Conservation (phyloP, 2,329 filamentous ascomycete species). For the Colletotrichum abscissum region DNA sequence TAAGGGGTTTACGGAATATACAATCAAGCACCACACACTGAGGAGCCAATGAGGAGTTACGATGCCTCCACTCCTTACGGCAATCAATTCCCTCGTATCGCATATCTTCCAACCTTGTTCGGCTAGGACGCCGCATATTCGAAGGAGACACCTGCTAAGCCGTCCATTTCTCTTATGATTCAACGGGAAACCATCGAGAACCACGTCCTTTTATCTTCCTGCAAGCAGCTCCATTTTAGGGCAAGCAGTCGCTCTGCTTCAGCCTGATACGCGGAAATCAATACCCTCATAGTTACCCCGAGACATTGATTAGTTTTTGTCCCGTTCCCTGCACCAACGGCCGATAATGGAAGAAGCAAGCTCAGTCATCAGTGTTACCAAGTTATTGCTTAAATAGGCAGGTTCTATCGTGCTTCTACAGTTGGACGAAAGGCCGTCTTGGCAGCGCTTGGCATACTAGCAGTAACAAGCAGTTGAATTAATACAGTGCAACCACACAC, state of each 20-base stretch:
- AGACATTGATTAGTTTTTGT: neutral
- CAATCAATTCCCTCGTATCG: neutral
- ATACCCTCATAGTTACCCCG: neutral
- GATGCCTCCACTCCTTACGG: neutral
- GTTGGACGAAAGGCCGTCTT: conserved; percentile 24
- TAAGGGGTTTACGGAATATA: too few species aligned
- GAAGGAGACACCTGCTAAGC: neutral
- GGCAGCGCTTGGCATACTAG: conserved; percentile 22
- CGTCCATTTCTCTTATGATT: neutral
- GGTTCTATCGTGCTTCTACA: conserved; percentile 14
- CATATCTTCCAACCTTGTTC: neutral
- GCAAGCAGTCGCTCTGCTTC: neutral
- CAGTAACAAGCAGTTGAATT: neutral
- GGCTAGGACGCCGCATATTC: neutral
- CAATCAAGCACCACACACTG: too few species aligned
- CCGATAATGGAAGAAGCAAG: neutral
- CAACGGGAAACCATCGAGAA: neutral
- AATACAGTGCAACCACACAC: conserved; percentile 10
- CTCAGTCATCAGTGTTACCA: neutral
- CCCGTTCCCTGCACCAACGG: neutral
- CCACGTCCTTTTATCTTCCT: neutral
- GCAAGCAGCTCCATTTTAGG: neutral
- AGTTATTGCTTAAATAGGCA: conserved; percentile 13
- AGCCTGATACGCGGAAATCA: neutral
- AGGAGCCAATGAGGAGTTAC: neutral